Evolutionary conservation across 768 basidiomycete species (phyloP), one percentile per base, ranked within the genome.

Genomic region (Scleroderma citrinum): DNA sequence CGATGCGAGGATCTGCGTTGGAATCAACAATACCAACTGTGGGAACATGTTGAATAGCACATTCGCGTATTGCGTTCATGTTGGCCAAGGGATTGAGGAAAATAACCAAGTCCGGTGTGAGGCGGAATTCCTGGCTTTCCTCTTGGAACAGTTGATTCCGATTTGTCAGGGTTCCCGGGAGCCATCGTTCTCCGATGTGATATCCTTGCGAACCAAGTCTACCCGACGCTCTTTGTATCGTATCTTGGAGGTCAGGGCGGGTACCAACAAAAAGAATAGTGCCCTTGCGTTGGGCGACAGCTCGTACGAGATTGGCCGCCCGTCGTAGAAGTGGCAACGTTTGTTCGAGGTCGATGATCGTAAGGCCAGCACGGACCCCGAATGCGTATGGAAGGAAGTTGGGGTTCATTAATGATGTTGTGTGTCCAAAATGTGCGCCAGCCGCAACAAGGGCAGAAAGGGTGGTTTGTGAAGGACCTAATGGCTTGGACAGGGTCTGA

Each of bases 131-230:
- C 42, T 74, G 68, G 31, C 80, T 73, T 16, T 73, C 73, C 6
- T 79, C 73, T n/a, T 83, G 78, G 63, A 86, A 90, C 53, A 92
- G 74, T 43, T 86, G 79, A 30, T 77, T 69, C 59, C 80, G 80
- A 71, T 99, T 97, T 40, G 95, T 95, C 56, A 98, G 75, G 20
- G 88, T 90, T n/a, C 96, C 96, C 1, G 95, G 90, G 32, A 93
- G 73, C 96, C 96, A 99, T 62, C 85, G 76, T 48, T 91, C 87
- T 14, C 83, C 84, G 44, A 96, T 83, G 52, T 87, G 81, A 70
- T 80, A 98, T 0, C 85, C 93, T 62, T 90, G 89, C 36, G 72
- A 59, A 21, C 83, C 92, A 52, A 97, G 65, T 36, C 90, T 82
- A 56, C 81, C 78, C 6, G 92, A 86, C 13, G 93, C 89, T 58